Evolutionary conservation across 2,329 filamentous ascomycete species (phyloP).

Genomic region (Penicillium paneum): DNA sequence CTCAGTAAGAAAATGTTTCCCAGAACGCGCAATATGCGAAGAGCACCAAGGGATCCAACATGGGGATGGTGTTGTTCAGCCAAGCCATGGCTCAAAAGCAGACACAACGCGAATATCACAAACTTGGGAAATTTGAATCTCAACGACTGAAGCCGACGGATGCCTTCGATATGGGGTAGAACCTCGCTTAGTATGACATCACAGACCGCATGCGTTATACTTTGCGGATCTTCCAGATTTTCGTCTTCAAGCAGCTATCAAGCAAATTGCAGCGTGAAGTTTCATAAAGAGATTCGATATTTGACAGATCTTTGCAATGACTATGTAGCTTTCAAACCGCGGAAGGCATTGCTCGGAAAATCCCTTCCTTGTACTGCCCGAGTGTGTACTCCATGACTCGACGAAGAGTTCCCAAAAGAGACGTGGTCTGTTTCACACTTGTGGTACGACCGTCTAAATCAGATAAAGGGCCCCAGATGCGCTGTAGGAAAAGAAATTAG

Average conservation of each 20-base stretch:
- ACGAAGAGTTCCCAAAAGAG: neutral
- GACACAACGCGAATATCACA: neutral
- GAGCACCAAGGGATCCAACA: conserved; percentile 16
- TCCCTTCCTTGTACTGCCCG: neutral
- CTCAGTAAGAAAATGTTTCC: conserved; percentile 4
- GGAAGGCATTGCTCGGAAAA: neutral
- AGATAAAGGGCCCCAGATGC: neutral
- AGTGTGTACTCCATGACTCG: neutral
- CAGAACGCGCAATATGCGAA: conserved; percentile 15
- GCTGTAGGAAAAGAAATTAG: neutral
- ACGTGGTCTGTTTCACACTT: neutral
- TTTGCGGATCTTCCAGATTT: neutral
- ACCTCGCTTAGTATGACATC: neutral
- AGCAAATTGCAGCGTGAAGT: neutral
- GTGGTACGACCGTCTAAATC: neutral
- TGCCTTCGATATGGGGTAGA: neutral
- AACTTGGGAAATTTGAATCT: neutral
- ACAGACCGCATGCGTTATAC: neutral
- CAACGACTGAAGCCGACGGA: neutral
- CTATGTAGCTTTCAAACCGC: neutral
- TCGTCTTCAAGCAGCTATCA: too few relatives aligned
- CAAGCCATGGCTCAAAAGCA: neutral
- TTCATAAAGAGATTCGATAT: too few relatives aligned
- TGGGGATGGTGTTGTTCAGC: neutral
- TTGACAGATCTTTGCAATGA: neutral